Evolutionary conservation across 345 rosid species (phyloP).

Genomic region (Turritis glabra): DNA sequence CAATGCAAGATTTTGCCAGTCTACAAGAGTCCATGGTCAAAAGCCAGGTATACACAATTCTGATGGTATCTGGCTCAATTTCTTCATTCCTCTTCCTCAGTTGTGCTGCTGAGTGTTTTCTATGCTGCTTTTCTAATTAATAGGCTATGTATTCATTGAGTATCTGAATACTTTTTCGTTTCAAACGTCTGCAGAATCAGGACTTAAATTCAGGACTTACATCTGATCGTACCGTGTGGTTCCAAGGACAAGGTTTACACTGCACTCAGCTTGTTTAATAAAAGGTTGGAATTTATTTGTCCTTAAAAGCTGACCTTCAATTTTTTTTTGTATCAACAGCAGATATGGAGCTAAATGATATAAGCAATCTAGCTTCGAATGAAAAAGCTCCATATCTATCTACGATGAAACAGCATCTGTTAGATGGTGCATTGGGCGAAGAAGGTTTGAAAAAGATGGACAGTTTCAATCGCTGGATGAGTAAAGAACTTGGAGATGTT

Average conservation of each 20-base stretch:
- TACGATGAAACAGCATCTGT: conserved; percentile 49
- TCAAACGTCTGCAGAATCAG: conserved; percentile 36
- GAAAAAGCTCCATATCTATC: conserved; percentile 53
- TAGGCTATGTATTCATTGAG: not conserved
- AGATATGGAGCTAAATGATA: conserved; percentile 44
- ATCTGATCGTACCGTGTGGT: conserved; percentile 39
- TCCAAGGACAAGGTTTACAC: conserved; percentile 45
- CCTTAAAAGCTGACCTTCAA: conserved; percentile 27
- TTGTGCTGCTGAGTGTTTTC: not conserved
- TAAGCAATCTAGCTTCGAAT: conserved; percentile 38
- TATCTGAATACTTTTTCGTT: not conserved
- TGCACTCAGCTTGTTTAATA: conserved; percentile 18
- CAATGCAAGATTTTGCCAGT: conserved; percentile 52
- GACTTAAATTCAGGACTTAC: conserved; percentile 46
- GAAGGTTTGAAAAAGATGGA: conserved; percentile 84
- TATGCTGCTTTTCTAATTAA: not conserved
- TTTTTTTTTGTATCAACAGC: conserved; percentile 35
- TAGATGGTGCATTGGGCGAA: conserved; percentile 50
- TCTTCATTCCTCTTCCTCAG: conserved; percentile 4
- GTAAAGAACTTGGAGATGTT: conserved; percentile 89
- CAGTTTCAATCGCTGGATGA: conserved; percentile 94
- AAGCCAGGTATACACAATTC: conserved; percentile 53
- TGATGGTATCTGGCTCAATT: not conserved
- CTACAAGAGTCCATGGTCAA: conserved; percentile 45
- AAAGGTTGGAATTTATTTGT: not conserved